Conservation (phyloP, 2,329 filamentous ascomycete species). For the Pestalotiopsis sp. region DNA sequence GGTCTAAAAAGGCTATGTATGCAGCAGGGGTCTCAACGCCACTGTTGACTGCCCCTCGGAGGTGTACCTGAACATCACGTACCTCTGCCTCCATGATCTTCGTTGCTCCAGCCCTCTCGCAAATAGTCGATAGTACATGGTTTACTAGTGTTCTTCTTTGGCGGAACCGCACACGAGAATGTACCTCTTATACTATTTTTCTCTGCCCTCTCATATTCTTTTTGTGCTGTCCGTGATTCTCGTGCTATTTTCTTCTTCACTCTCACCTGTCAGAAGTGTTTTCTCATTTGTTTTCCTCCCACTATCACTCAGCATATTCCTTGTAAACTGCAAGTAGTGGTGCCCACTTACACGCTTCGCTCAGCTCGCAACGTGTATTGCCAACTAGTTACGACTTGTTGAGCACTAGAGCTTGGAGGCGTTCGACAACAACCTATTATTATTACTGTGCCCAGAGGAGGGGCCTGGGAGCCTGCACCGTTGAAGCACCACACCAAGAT, state of each 20-base stretch:
- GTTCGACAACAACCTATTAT: neutral
- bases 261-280: neutral
- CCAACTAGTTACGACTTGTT: neutral
- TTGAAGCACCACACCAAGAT: slow-evolving; percentile 16
- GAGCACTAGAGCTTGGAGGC: neutral
- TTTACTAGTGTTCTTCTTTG: slow-evolving; percentile 23
- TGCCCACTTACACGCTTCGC: neutral
- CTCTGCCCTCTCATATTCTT: slow-evolving; percentile 17
- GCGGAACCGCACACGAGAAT: slow-evolving; percentile 13
- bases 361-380: neutral
- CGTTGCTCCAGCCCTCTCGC: slow-evolving; percentile 14
- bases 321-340: neutral
- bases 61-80: slow-evolving; percentile 21
- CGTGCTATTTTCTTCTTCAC: neutral
- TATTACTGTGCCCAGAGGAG: neutral
- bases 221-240: slow-evolving; percentile 13
- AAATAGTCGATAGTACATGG: slow-evolving; percentile 20
- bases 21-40: slow-evolving; percentile 33
- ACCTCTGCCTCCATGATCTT: slow-evolving; percentile 18
- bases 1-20: slow-evolving; percentile 25
- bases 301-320: slow-evolving; percentile 21
- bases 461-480: neutral
- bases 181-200: slow-evolving; percentile 22
- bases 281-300: slow-evolving; percentile 16
- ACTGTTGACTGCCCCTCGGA: slow-evolving; percentile 24